A percentile compares a stretch with the other conserved stretches of the same genome.
These are phyloP conservation scores for Aurifilum marmelostoma DNA, from an alignment of 2,329 filamentous ascomycete species.

Conservation along the genomic window DNA sequence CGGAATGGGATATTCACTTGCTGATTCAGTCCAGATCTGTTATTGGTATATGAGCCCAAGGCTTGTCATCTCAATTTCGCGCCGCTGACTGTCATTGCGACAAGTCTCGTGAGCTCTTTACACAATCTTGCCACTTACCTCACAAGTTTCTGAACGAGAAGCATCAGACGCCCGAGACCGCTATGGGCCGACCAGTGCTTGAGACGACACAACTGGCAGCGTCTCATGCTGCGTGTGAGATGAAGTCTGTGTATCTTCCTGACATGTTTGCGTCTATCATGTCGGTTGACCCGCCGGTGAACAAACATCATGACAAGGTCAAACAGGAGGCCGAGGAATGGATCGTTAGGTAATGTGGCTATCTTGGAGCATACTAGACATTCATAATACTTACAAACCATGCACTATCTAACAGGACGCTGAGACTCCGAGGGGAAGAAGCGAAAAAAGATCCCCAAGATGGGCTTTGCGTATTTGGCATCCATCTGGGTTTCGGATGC, in stretches of 20 bases:
- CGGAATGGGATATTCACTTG: too few species aligned
- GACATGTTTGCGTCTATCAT: not conserved
- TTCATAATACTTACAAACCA: not conserved
- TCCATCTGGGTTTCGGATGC: conserved; percentile 1
- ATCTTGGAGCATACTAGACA: not conserved
- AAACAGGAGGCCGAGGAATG: not conserved
- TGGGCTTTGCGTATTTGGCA: not conserved
- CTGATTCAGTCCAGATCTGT: not conserved
- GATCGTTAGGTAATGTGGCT: not conserved
- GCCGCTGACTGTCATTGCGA: not conserved
- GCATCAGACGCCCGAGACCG: not conserved
- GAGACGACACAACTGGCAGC: not conserved
- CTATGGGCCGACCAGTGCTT: not conserved
- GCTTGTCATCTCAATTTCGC: not conserved
- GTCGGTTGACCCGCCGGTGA: not conserved
- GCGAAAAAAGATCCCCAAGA: not conserved
- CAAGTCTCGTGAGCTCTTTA: not conserved
- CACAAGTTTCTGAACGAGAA: not conserved
- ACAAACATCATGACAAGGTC: not conserved
- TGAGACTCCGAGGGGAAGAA: not conserved
- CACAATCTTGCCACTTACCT: not conserved
- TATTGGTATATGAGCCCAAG: not conserved
- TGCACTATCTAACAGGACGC: not conserved
- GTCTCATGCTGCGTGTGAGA: not conserved
- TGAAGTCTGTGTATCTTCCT: not conserved